These are phyloP conservation scores for Amaranthus cruentus DNA, from an alignment of 148 eudicot genomes.

Conservation along the genomic window DNA sequence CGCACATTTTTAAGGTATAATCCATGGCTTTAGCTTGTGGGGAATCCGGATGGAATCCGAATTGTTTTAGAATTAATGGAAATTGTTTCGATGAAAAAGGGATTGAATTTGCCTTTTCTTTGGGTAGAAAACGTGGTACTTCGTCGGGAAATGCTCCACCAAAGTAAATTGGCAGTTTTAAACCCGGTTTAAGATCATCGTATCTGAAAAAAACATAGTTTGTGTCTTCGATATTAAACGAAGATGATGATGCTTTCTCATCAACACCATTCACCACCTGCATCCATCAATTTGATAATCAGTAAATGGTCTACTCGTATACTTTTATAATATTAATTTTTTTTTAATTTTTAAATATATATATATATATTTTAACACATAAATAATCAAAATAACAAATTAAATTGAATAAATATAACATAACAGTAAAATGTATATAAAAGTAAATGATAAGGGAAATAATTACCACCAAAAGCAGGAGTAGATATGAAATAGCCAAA, in stretches of 20 bases:
- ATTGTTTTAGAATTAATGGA: neutral
- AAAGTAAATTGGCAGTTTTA: neutral
- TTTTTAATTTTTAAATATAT: too few species aligned
- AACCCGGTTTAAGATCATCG: neutral
- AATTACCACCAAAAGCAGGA: too few species aligned
- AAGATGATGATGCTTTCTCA: neutral
- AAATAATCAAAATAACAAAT: too few species aligned
- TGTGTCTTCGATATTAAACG: neutral
- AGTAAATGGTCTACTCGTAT: neutral
- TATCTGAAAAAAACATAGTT: neutral
- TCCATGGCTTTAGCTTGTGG: neutral
- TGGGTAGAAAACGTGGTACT: neutral
- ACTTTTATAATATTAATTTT: too few species aligned
- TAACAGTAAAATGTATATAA: too few species aligned
- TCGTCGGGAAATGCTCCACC: neutral
- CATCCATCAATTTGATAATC: neutral
- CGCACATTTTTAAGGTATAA: neutral
- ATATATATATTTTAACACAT: too few species aligned
- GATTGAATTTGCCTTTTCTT: neutral
- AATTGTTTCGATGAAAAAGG: neutral
- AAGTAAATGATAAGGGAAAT: too few species aligned
- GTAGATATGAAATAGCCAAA: too few species aligned
- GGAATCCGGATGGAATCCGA: neutral
- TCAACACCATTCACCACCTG: constrained; percentile 3
- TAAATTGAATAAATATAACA: too few species aligned